phyloP scores from a whole-genome alignment of 306 rosid genomes.

The Acacia acuminata region DNA sequence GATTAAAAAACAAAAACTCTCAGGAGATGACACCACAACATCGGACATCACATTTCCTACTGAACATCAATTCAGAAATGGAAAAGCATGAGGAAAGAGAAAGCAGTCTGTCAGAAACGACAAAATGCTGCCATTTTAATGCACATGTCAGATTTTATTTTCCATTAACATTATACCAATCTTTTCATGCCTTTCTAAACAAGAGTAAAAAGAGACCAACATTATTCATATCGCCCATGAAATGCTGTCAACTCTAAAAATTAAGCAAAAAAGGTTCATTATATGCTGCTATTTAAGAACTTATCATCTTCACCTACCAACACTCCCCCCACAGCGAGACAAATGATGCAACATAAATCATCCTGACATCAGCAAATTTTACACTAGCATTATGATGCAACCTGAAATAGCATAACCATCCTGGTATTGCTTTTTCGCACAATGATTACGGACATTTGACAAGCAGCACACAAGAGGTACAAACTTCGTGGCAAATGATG shows the following conservation, averaged over 20 bases:
- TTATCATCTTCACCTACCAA: conserved; percentile 8
- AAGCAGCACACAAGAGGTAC: neutral
- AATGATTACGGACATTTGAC: conserved; percentile 28
- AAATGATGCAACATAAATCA: conserved; percentile 19
- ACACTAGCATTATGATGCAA: neutral
- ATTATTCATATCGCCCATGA: neutral
- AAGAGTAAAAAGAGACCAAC: neutral
- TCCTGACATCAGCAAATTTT: neutral
- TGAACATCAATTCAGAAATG: neutral
- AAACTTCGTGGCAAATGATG: neutral
- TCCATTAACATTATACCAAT: neutral
- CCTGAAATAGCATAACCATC: conserved; percentile 23
- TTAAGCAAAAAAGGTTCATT: conserved; percentile 5
- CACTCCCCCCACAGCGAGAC: conserved; percentile 1
- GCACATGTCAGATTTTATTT: neutral
- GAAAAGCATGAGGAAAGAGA: neutral
- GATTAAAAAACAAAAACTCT: neutral
- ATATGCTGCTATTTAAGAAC: neutral
- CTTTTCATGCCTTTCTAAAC: neutral
- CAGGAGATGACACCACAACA: neutral
- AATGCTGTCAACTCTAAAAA: neutral
- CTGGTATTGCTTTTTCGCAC: conserved; percentile 33
- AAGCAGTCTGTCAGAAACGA: neutral
- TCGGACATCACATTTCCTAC: neutral
- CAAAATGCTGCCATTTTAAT: neutral